Base-by-base conservation (phyloP, 345 rosid genomes). In the Heritiera littoralis region DNA sequence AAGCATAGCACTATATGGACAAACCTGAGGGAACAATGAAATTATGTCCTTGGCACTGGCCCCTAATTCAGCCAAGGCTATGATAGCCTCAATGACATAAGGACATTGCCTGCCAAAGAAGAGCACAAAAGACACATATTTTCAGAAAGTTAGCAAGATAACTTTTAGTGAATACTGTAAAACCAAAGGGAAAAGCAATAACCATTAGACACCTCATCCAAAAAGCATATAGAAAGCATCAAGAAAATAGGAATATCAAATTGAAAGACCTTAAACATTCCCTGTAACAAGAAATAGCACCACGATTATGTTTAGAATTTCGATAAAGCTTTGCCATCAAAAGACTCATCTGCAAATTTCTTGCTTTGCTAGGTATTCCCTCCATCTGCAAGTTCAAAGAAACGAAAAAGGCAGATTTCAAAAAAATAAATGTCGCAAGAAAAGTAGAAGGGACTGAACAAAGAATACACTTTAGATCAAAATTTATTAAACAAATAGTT, bases 271-370 rank as follows among this genome's bases (percentile, higher is more conserved):
- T 92, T 85, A 96, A 83, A 80, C 98, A 94, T 78, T 96, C 98
- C 86, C 90, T 92, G 77, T 91, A 96, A 86, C 92, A 96, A 75
- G 95, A 85, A 84, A 92, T 77, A 85, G 99, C 94, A 66, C 92
- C 90, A 79, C 99, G 98, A 77, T 84, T 88, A 66, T 92, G 92
- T 86, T 89, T 94, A 65, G 97, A 86, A 82, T 89, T 91, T 9
- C 95, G 90, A 82, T 89, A 95, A 84, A 96, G 98, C 85, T 96
- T 96, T 80, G 95, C 99, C 97, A 94, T 86, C 78, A 94, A 80
- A 76, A 96, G 74, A 90, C 90, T 94, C 98, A 96, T 94, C 86
- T 90, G 97, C 86, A 96, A 86, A 85, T 86, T 96, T 82, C 99
- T 89, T 43, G 93, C 88, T 90, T 96, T 96, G 87, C 91, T 87